Percentiles rank a stretch among this genome's conserved stretches.
These are phyloP conservation scores for Beauveria asiatica DNA, from an alignment of 2,329 filamentous ascomycete species.

Conservation along the genomic window DNA sequence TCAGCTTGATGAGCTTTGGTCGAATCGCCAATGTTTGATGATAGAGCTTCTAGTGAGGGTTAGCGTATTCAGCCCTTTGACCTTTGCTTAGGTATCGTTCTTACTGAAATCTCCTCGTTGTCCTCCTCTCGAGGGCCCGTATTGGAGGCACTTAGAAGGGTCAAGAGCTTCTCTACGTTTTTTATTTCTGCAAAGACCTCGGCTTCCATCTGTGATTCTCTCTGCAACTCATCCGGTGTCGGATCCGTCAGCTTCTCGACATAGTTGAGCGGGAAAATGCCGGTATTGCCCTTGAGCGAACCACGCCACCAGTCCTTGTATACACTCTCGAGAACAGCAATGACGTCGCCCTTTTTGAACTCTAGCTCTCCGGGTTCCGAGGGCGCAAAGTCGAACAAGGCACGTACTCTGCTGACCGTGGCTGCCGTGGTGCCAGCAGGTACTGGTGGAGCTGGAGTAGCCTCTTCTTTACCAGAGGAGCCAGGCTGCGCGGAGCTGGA, in stretches of 20 bases:
- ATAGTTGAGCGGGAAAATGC: constrained; percentile 97
- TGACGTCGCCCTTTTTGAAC: constrained; percentile 94
- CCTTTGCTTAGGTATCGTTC: background rate
- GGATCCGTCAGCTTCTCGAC: constrained; percentile 96
- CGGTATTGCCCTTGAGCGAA: constrained; percentile 85
- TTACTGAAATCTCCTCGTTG: constrained; percentile 89
- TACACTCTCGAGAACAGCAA: constrained; percentile 92
- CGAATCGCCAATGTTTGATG: constrained; percentile 90
- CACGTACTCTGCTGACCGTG: constrained; percentile 88
- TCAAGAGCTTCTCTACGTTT: constrained; percentile 64
- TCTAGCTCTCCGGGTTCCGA: constrained; percentile 91
- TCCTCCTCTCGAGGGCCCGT: constrained; percentile 75
- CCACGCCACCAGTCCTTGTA: constrained; percentile 99
- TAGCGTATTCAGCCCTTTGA: constrained; percentile 18
- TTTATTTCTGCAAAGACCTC: constrained; percentile 59
- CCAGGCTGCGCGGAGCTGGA: constrained; percentile 23
- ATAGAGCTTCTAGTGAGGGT: constrained; percentile 57
- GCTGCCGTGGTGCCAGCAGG: constrained; percentile 86
- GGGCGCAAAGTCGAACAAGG: constrained; percentile 88
- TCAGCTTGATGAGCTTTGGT: constrained; percentile 94
- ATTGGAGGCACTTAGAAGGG: constrained; percentile 80
- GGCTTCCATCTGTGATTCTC: constrained; percentile 90
- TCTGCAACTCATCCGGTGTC: constrained; percentile 85
- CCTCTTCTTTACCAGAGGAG: constrained; percentile 31
- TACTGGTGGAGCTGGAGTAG: constrained; percentile 46